Evolutionary conservation across 306 rosid species (phyloP).

Genomic region (Corylus americana): DNA sequence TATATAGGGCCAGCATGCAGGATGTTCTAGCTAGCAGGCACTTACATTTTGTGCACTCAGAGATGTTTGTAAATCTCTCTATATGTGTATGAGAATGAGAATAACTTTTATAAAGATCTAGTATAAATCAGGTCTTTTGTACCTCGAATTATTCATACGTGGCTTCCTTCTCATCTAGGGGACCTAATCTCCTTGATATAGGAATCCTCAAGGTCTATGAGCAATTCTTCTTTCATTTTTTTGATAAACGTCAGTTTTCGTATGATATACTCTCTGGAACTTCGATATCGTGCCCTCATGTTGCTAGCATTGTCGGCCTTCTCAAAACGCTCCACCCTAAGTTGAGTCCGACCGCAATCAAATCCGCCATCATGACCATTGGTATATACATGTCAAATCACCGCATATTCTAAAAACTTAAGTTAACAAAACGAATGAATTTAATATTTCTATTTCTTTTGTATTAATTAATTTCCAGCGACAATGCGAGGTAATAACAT

Average conservation of each 20-base stretch:
- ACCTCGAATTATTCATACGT: constrained; percentile 30
- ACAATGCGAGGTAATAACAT: constrained; percentile 20
- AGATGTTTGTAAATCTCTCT: too few relatives aligned
- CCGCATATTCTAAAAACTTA: too few relatives aligned
- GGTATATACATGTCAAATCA: constrained; percentile 36
- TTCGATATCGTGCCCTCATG: constrained; percentile 71
- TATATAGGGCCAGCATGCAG: constrained; percentile 34
- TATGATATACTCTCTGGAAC: constrained; percentile 41
- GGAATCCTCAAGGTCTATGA: constrained; percentile 58
- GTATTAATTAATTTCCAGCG: constrained; percentile 29
- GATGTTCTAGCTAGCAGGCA: too few relatives aligned
- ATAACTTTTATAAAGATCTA: too few relatives aligned
- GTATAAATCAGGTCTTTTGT: too few relatives aligned
- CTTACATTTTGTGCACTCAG: too few relatives aligned
- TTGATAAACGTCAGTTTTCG: constrained; percentile 37
- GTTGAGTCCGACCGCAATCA: constrained; percentile 68
- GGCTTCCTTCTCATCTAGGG: constrained; percentile 75
- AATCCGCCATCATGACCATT: constrained; percentile 69
- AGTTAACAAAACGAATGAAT: too few relatives aligned
- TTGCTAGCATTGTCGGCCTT: constrained; percentile 50
- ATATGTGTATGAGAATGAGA: too few relatives aligned
- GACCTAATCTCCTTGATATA: constrained; percentile 50
- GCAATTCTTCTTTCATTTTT: background rate
- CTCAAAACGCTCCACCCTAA: constrained; percentile 51
- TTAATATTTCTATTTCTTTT: background rate